Conservation (phyloP, 2,329 filamentous ascomycete genomes). For the Cladosporium austrohemisphaericum region DNA sequence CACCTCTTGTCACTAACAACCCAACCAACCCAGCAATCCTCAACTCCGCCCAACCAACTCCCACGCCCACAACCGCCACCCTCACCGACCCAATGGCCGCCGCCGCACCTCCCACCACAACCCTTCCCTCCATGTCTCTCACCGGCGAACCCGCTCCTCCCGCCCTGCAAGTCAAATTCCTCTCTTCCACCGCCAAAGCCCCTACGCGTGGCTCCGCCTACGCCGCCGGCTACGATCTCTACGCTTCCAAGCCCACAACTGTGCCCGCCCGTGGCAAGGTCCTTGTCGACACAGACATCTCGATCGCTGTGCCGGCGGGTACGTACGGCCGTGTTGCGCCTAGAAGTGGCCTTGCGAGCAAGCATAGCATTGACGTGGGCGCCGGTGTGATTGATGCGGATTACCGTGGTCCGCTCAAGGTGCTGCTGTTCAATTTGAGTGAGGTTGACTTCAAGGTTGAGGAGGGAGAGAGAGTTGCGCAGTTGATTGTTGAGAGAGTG, state of each 20-base stretch:
- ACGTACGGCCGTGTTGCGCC: conserved; percentile 91
- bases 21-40: conserved; percentile 27
- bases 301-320: conserved; percentile 82
- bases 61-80: conserved; percentile 28
- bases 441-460: conserved; percentile 77
- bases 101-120: conserved; percentile 14
- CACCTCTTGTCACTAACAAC: conserved; percentile 15
- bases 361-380: conserved; percentile 94
- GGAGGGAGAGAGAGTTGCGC: conserved; percentile 85
- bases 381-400: conserved; percentile 97
- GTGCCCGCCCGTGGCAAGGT: conserved; percentile 81
- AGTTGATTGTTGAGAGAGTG: conserved; percentile 84
- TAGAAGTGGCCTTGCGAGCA: conserved; percentile 80
- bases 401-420: conserved; percentile 90
- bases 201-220: conserved; percentile 86
- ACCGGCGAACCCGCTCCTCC: conserved; percentile 45
- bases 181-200: conserved; percentile 71
- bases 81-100: conserved; percentile 23
- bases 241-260: conserved; percentile 65
- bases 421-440: conserved; percentile 88
- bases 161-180: conserved; percentile 82
- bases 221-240: conserved; percentile 92
- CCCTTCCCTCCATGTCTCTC: conserved; percentile 28
- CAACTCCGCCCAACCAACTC: conserved; percentile 34
- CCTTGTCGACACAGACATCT: conserved; percentile 85